phyloP scores from a whole-genome alignment of 208 protist genomes.

The Naegleria lovaniensis region DNA sequence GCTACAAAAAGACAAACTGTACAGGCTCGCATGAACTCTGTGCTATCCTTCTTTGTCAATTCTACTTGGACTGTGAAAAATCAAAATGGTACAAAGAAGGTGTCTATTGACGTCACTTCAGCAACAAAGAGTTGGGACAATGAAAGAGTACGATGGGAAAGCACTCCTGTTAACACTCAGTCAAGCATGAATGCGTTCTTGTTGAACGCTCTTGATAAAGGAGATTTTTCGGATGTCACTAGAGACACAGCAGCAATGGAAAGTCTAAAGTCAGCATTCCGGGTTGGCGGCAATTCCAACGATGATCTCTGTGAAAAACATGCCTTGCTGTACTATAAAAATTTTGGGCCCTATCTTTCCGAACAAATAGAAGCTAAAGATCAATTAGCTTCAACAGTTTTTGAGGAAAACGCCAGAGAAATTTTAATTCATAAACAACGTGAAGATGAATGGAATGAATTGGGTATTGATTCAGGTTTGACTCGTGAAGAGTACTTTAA shows the following conservation, averaged over 20 bases:
- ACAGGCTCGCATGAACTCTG: background rate
- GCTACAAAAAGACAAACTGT: background rate
- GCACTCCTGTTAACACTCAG: background rate
- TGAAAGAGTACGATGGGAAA: background rate
- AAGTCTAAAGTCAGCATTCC: background rate
- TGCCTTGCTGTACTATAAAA: background rate
- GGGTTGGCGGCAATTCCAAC: background rate
- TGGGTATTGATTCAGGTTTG: conserved; percentile 15
- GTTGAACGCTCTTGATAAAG: background rate
- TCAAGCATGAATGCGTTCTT: background rate
- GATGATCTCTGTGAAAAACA: background rate
- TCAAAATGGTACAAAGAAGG: background rate
- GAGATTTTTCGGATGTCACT: background rate
- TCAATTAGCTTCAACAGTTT: conserved; percentile 6
- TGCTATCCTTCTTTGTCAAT: background rate
- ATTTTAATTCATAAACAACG: background rate
- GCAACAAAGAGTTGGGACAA: background rate
- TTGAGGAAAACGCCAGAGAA: background rate
- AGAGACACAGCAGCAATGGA: background rate
- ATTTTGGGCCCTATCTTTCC: background rate
- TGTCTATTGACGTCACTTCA: background rate
- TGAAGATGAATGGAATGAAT: conserved; percentile 16
- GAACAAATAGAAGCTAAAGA: background rate
- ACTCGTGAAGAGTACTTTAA: background rate
- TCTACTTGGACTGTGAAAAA: conserved; percentile 14